Conservation (phyloP, 371 early-diverging fungal species). For the Haplosporangium sp. region DNA sequence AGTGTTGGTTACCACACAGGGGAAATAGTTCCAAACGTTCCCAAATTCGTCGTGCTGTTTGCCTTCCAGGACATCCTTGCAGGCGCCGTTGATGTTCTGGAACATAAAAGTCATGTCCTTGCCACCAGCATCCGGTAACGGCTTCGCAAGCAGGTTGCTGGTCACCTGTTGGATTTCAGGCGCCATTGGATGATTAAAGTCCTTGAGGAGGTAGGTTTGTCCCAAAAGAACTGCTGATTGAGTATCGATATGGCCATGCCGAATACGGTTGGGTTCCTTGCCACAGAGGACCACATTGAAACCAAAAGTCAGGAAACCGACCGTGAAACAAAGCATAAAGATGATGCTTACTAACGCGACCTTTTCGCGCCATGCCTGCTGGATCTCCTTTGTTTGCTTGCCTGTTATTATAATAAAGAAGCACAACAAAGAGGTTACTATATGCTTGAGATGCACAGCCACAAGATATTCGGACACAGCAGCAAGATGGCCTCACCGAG, state of each 20-base stretch:
- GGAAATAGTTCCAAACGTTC: slow-evolving; percentile 69
- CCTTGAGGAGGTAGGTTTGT: slow-evolving; percentile 62
- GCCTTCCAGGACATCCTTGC: slow-evolving; percentile 66
- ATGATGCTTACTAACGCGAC: slow-evolving; percentile 82
- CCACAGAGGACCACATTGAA: slow-evolving; percentile 73
- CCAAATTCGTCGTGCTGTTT: slow-evolving; percentile 49
- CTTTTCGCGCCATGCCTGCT: slow-evolving; percentile 90
- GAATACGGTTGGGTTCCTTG: slow-evolving; percentile 62
- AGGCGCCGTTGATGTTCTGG: slow-evolving; percentile 74
- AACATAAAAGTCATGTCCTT: slow-evolving; percentile 83
- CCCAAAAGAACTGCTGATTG: slow-evolving; percentile 67
- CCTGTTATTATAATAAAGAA: slow-evolving; percentile 39
- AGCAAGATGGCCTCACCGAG: slow-evolving; percentile 54
- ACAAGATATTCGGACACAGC: background rate
- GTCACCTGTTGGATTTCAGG: slow-evolving; percentile 51
- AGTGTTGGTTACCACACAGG: slow-evolving; percentile 70
- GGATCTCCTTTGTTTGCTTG: slow-evolving; percentile 64
- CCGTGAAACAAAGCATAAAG: slow-evolving; percentile 71
- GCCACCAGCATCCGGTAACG: slow-evolving; percentile 75
- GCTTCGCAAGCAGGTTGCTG: slow-evolving; percentile 67
- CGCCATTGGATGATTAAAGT: slow-evolving; percentile 62
- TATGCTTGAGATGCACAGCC: background rate
- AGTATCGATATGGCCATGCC: slow-evolving; percentile 59
- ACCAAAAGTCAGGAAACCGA: slow-evolving; percentile 84
- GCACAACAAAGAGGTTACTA: background rate